These are phyloP conservation scores for Acacia pycnantha DNA, from an alignment of 331 rosid genomes.

Conservation along the genomic window DNA sequence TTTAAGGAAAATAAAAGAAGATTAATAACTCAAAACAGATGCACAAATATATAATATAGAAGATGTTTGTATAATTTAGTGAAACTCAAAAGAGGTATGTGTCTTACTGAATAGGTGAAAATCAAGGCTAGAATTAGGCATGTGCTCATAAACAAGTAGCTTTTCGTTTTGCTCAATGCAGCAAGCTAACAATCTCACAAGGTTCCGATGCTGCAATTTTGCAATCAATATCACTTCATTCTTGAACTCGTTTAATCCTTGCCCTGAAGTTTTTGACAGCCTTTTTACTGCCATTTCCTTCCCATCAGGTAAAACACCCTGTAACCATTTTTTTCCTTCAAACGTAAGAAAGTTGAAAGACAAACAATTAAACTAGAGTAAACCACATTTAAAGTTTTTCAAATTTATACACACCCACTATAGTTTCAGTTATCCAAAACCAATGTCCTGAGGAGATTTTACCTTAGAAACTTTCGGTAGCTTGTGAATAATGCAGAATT, in stretches of 20 bases:
- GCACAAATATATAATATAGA: background rate
- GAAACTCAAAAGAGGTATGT: background rate
- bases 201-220: conserved; percentile 47
- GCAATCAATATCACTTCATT: conserved; percentile 43
- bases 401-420: background rate
- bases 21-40: background rate
- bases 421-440: background rate
- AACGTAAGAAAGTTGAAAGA: conserved; percentile 7
- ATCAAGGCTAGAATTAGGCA: conserved; percentile 48
- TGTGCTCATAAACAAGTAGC: conserved; percentile 44
- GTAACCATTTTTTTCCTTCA: background rate
- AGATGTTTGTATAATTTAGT: background rate
- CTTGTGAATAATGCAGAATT: background rate
- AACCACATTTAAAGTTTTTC: background rate
- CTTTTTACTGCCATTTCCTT: conserved; percentile 40
- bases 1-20: background rate
- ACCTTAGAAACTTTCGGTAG: background rate
- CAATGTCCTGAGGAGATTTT: background rate
- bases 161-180: conserved; percentile 46
- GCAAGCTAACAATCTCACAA: conserved; percentile 41
- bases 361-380: background rate
- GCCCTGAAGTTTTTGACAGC: conserved; percentile 41
- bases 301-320: conserved; percentile 40
- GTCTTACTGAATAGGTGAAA: conserved; percentile 35
- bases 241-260: conserved; percentile 38